Conservation (phyloP, 371 early-diverging fungal species). For the Rhizopus microsporus region DNA sequence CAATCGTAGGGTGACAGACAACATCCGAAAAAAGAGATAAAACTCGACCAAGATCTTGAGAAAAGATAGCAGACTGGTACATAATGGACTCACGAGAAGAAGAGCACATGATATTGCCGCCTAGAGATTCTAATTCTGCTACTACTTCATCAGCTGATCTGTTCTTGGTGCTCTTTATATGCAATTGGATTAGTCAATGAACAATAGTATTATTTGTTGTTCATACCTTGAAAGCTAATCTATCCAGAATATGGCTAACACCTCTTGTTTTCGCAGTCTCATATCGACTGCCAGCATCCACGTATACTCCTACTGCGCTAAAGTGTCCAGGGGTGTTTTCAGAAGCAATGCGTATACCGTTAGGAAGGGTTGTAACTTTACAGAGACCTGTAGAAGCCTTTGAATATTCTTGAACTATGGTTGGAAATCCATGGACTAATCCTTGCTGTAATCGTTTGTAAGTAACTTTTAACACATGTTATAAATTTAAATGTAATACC, state of each 20-base stretch:
- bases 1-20: constrained; percentile 71
- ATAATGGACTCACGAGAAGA: constrained; percentile 92
- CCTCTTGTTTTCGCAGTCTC: constrained; percentile 78
- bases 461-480: neutral
- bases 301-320: constrained; percentile 84
- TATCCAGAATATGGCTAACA: constrained; percentile 83
- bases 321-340: constrained; percentile 87
- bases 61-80: constrained; percentile 92
- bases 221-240: constrained; percentile 88
- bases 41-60: constrained; percentile 74
- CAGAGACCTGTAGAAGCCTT: constrained; percentile 42
- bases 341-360: constrained; percentile 87
- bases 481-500: constrained; percentile 10
- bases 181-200: neutral
- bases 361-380: constrained; percentile 76
- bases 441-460: neutral
- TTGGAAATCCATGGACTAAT: constrained; percentile 26
- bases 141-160: constrained; percentile 71
- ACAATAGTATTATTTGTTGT: neutral
- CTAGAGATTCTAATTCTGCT: constrained; percentile 79
- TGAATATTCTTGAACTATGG: constrained; percentile 48
- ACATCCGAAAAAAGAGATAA: constrained; percentile 80
- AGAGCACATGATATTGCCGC: constrained; percentile 89
- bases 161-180: constrained; percentile 57
- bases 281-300: constrained; percentile 88